Evolutionary conservation across 441 rosid species (phyloP).

Genomic region (Lepidium campestre): DNA sequence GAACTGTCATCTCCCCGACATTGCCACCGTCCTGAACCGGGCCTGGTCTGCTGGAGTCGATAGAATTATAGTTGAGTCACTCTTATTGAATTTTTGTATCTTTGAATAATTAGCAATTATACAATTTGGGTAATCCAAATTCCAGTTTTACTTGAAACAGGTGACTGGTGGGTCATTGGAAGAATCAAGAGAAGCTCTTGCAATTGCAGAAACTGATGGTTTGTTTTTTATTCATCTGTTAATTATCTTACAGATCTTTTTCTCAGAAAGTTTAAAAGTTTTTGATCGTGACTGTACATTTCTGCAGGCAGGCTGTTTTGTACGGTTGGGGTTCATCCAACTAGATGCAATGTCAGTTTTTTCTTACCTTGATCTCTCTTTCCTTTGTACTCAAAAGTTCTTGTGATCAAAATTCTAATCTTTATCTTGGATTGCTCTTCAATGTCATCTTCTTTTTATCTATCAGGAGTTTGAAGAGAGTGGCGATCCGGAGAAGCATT

Average conservation of each 20-base stretch:
- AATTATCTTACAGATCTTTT: background rate
- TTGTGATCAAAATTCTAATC: background rate
- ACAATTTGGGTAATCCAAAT: background rate
- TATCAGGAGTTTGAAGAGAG: constrained; percentile 84
- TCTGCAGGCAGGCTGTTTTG: constrained; percentile 78
- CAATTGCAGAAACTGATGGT: constrained; percentile 94
- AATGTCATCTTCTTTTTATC: constrained; percentile 5
- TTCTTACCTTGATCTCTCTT: background rate
- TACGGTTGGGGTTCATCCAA: constrained; percentile 95
- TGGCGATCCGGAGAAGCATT: constrained; percentile 85
- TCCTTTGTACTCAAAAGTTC: background rate
- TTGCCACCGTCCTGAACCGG: constrained; percentile 64
- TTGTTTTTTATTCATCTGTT: no score
- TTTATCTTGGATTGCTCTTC: constrained; percentile 8
- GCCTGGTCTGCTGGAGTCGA: constrained; percentile 97
- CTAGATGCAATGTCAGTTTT: constrained; percentile 69
- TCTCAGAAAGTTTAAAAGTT: background rate
- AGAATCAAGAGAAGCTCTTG: constrained; percentile 91
- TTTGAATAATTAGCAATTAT: background rate
- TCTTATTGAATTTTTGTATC: background rate
- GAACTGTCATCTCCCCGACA: constrained; percentile 70
- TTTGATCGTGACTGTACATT: background rate
- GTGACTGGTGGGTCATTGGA: constrained; percentile 93
- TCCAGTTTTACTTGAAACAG: constrained; percentile 27
- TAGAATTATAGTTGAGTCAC: constrained; percentile 66